Percentiles rank a stretch among this genome's conserved stretches.
phyloP scores from a whole-genome alignment of 202 grass and related monocot species.

The Setaria viridis region DNA sequence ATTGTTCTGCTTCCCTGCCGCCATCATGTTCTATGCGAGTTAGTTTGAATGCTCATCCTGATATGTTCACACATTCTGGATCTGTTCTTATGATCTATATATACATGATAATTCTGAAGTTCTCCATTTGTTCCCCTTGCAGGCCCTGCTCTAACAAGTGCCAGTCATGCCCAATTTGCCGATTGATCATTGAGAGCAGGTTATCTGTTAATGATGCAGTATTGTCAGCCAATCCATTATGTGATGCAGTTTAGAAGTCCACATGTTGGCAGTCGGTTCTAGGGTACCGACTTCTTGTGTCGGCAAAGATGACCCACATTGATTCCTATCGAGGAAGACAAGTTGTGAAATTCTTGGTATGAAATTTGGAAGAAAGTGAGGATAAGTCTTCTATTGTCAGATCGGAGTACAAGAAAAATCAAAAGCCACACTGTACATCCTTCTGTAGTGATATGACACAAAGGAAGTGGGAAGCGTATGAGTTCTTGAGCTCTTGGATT shows the following conservation, averaged over 20 bases:
- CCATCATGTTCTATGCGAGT: conserved; percentile 79
- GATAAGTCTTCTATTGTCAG: not conserved
- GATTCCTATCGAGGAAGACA: conserved; percentile 8
- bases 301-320: conserved; percentile 1
- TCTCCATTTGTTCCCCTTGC: conserved; percentile 21
- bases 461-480: not conserved
- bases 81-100: conserved; percentile 20
- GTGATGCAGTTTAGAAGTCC: conserved; percentile 41
- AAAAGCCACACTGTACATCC: not conserved
- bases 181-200: conserved; percentile 55
- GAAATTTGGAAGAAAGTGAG: conserved; percentile 14
- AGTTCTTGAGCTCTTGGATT: not conserved
- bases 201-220: conserved; percentile 51
- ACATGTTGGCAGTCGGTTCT: conserved; percentile 27
- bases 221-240: conserved; percentile 12
- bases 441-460: not conserved
- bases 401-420: conserved; percentile 15
- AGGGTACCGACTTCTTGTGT: not conserved
- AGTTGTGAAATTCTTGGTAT: conserved; percentile 9
- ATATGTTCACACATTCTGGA: conserved; percentile 5
- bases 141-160: conserved; percentile 68
- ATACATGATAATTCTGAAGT: conserved; percentile 9
- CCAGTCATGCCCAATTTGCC: conserved; percentile 67
- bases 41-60: conserved; percentile 37
- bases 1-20: conserved; percentile 72